Evolutionary conservation across 148 eudicot genomes (phyloP), one percentile per base, ranked within the genome.

Genomic region (Mesembryanthemum crystallinum): DNA sequence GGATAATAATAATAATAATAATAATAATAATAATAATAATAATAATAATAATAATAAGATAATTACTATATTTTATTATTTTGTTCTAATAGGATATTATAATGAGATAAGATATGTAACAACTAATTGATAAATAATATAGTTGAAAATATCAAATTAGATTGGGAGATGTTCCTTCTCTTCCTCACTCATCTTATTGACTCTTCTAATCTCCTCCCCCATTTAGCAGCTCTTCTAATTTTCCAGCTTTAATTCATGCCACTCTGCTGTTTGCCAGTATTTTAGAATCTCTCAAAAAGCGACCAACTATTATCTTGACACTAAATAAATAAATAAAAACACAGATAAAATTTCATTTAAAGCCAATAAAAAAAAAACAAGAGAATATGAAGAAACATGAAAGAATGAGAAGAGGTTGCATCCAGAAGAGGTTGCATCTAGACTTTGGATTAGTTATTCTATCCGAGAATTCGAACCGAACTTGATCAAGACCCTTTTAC

Each of bases 131-230:
- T 43, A 7, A 7, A 52, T 15, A 12, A 29, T 7, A 72, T 55
- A 57, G 30, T 42, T 72, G n/a, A 21, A 58, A 57, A 13, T 10
- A 3, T 17, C 43, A 72, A 70, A 24, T 2, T 35, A 7, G 30
- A 32, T 72, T 49, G 64, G 28, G 64, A 23, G 28, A 23, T 24
- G 30, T 33, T 54, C 13, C 30, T 59, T 59, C 37, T 37, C 14
- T 59, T 39, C 33, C 65, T 58, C 29, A 55, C 74, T 29, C 62
- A 51, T 23, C 32, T 35, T 21, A 18, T 72, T 72, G 75, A 72
- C 75, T 73, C 76, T 73, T 61, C 76, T 73, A 9, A 60, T 61
- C 67, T 59, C 66, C 76, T 73, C 55, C 76, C 76, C 32, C 20
- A 29, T 39, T 30, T 73, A 60, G 24, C 37, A 37, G 33, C 52